Evolutionary conservation across 495 filamentous ascomycete species (phyloP), one percentile per base, ranked within the genome.

Genomic region (Neurospora pannonica): DNA sequence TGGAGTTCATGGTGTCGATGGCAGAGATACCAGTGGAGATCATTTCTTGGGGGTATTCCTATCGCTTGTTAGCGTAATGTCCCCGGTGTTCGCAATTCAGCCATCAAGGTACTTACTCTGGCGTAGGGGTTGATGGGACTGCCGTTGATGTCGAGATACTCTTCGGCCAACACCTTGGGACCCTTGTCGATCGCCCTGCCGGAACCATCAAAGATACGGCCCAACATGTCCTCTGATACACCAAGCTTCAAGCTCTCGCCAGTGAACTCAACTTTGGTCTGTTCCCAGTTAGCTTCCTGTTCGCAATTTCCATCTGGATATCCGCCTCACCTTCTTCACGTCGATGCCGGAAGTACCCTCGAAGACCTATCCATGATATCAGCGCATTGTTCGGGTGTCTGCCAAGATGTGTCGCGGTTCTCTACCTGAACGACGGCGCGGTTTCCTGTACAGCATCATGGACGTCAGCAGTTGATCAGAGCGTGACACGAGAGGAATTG

Each of bases 1-100:
- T 95, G 74, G 97, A 98, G 89, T 99, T 99, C 97, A 99, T 99
- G 54, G 95, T 98, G 83, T 99, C 97, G 79, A 99, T 99, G 79
- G 97, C 95, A 73, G 94, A 97, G 82, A 99, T 99, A 89, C 97
- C 97, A 73, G 97, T 99, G 11, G 95, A 94, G 79, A 99, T 98
- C 94, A 99, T 99, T 85, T 99, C 97, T 86, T 98, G 95, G 82
- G 97, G 97, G 81, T 99, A 99, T 62, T 97, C 93, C 93, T 96
- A 75, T 54, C 19, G 67, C 31, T 24, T 76, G 40, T 82, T 74
- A 74, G 74, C 54, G 15, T 78, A 40, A 73, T 42, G 42, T 21
- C 67, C 42, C 19, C 40, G 19, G 69, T 70, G 31, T 31, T 28
- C 62, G 21, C 24, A 11, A 34, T 38, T 15, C 17, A 54, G 37